A percentile compares a stretch with the other conserved stretches of the same genome.
Conservation (phyloP, 2,329 filamentous ascomycete species). For the Colletotrichum kahawae region DNA sequence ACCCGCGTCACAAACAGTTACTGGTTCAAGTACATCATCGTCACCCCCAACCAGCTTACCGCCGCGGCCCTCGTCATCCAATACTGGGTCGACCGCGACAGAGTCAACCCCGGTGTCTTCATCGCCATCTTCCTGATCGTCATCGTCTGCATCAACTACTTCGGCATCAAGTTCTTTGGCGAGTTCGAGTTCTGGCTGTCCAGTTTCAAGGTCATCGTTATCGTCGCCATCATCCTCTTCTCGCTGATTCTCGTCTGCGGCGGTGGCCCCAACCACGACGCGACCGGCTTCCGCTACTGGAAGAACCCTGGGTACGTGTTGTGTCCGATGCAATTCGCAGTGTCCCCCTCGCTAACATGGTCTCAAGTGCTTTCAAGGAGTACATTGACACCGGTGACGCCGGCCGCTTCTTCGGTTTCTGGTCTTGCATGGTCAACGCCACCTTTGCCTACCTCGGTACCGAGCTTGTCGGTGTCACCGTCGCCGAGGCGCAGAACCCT, state of each 20-base stretch:
- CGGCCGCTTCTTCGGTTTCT: conserved; percentile 67
- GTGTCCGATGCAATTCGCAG: background rate
- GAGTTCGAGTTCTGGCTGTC: conserved; percentile 68
- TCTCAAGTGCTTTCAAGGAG: conserved; percentile 50
- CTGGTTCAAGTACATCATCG: conserved; percentile 84
- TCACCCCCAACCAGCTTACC: conserved; percentile 84
- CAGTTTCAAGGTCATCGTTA: conserved; percentile 72
- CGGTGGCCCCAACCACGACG: conserved; percentile 67
- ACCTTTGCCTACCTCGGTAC: conserved; percentile 82
- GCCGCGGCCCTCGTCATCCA: conserved; percentile 80
- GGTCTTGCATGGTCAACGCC: conserved; percentile 76
- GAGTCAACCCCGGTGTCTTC: conserved; percentile 77
- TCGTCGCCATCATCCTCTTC: conserved; percentile 70
- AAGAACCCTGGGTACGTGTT: conserved; percentile 55
- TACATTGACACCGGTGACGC: conserved; percentile 46
- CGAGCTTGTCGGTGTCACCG: conserved; percentile 78
- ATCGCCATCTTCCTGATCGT: conserved; percentile 72
- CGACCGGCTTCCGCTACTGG: conserved; percentile 72
- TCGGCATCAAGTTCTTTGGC: conserved; percentile 72
- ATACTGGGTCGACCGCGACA: conserved; percentile 72
- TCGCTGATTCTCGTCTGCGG: conserved; percentile 68
- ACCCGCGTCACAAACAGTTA: conserved; percentile 69
- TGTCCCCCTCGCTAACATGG: background rate
- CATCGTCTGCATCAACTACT: conserved; percentile 72
- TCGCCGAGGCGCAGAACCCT: conserved; percentile 81